Evolutionary conservation across 1,139 yeast genomes (phyloP), one percentile per base, ranked within the genome.

Genomic region (Blastobotrys buckinghamii): DNA sequence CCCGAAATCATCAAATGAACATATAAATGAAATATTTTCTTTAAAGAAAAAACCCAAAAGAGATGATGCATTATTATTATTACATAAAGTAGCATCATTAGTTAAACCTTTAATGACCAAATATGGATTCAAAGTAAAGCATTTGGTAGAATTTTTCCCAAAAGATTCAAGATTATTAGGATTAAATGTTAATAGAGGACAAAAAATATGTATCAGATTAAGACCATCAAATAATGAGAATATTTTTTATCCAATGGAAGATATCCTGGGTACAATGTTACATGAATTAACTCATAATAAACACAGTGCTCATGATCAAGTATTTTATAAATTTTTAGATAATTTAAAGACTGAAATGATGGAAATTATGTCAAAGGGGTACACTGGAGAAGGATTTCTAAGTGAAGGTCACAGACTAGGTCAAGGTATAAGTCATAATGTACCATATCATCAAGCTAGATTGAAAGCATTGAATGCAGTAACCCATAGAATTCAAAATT

Each of bases 251-350:
- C 83, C 90, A 0, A 69, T 84, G 65, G 78, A 82, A 13, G 82
- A 81, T 47, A 68, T 89, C 2, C 62, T 90, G 15, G 96, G 90
- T 0, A 88, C 96, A 0, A 77, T 89, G 79, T 70, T 92, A 10
- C 98, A 92, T 64, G 98, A 92, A 63, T 70, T 92, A 41, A 78
- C 89, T 1, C 98, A 92, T 62, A 90, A 88, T 63, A 62, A 74
- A 27, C 71, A 71, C 59, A 96, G 96, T 0, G 84, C 95, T 0
- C 98, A 92, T 62, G 84, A 92, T 66, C 77, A 71, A 17, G 69
- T 68, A 53, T 92, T 92, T 62, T 87, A 87, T 61, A 70, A 70
- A 47, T 75, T 76, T 48, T 65, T 88, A 57, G 90, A 84, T 49
- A 79, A 77, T 51, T 70, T 86, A 48, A 77, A 76, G 52, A 70